Percentiles rank a stretch among this genome's conserved stretches.
Conservation (phyloP, 2,329 filamentous ascomycete species). For the Tolypocladium endophyticum region DNA sequence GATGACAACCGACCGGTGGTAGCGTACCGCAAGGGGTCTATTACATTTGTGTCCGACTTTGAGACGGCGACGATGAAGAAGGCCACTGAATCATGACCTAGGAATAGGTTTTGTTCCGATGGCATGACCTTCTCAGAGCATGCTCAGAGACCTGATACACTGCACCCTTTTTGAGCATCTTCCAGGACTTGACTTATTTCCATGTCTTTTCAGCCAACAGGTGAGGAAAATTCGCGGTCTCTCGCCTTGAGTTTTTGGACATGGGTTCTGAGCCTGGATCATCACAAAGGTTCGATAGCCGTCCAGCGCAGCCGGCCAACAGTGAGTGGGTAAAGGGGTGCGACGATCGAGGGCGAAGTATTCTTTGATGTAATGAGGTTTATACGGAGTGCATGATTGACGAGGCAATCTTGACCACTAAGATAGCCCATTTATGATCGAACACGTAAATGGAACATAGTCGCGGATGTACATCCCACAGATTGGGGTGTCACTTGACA, state of each 20-base stretch:
- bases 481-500: background rate
- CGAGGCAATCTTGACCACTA: background rate
- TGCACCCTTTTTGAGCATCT: background rate
- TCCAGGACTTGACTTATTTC: background rate
- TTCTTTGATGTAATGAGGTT: background rate
- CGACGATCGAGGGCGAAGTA: background rate
- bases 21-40: constrained; percentile 22
- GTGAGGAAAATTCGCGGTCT: background rate
- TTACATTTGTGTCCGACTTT: constrained; percentile 19
- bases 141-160: no score
- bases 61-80: background rate
- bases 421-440: background rate
- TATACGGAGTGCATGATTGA: background rate
- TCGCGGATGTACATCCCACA: background rate
- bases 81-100: background rate
- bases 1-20: constrained; percentile 25
- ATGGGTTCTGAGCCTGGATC: background rate
- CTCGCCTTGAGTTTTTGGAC: background rate
- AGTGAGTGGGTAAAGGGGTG: no score
- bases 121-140: background rate
- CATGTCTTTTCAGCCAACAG: background rate
- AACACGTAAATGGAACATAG: background rate
- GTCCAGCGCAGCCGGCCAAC: background rate
- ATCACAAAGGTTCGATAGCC: background rate
- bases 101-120: background rate